Evolutionary conservation across 1,284 basidiomycete genomes (phyloP).

Genomic region (Rugosomyces carneus): DNA sequence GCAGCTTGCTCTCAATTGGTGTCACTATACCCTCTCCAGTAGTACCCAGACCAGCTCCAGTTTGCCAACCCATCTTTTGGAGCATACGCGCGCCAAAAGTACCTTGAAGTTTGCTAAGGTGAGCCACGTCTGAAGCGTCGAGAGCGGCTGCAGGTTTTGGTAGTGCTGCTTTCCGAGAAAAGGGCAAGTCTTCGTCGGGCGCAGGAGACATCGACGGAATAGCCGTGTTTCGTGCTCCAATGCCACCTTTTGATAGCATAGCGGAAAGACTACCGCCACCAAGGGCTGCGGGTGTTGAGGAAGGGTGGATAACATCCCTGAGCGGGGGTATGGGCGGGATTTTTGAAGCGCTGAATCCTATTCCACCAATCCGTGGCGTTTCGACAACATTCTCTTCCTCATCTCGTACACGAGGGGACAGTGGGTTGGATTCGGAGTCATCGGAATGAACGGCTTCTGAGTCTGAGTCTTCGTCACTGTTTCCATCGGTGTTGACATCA

Average conservation of each 20-base stretch:
- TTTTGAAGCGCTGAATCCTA: constrained; percentile 34
- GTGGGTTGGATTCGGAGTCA: constrained; percentile 41
- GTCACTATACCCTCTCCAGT: constrained; percentile 81
- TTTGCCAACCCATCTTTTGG: constrained; percentile 91
- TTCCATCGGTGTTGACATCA: constrained; percentile 24
- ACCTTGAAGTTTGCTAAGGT: constrained; percentile 74
- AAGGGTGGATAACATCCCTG: constrained; percentile 42
- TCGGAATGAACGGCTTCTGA: constrained; percentile 37
- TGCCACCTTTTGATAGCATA: constrained; percentile 15
- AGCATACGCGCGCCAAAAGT: constrained; percentile 84
- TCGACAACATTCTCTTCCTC: constrained; percentile 37
- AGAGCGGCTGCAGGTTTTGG: constrained; percentile 45
- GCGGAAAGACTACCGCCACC: constrained; percentile 31
- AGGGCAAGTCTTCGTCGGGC: constrained; percentile 25
- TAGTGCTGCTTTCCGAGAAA: constrained; percentile 54
- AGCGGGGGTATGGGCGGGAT: constrained; percentile 15
- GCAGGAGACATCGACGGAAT: constrained; percentile 17
- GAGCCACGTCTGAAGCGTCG: constrained; percentile 59
- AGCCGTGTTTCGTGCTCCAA: constrained; percentile 29
- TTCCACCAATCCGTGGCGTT: constrained; percentile 42
- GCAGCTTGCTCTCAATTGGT: constrained; percentile 80
- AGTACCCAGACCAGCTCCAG: constrained; percentile 78
- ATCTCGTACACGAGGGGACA: constrained; percentile 48
- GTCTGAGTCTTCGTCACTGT: constrained; percentile 32
- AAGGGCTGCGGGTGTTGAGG: constrained; percentile 15